These are phyloP conservation scores for Cercospora sojina DNA, from an alignment of 2,329 filamentous ascomycete genomes.

Conservation along the genomic window DNA sequence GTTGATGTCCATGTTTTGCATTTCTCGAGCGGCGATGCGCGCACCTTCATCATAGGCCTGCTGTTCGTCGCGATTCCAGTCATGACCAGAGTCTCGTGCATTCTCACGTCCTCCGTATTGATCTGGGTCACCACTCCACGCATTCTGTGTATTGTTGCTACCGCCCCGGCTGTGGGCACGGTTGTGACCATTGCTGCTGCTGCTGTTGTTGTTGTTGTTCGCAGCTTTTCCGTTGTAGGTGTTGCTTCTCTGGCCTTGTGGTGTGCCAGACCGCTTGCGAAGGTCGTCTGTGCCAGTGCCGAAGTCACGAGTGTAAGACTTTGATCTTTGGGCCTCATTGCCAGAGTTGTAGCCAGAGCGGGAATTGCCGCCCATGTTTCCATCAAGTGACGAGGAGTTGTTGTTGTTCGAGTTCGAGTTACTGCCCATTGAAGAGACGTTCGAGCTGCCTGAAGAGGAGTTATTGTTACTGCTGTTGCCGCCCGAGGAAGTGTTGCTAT, in stretches of 20 bases:
- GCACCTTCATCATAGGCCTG: constrained; percentile 17
- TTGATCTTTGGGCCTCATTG: constrained; percentile 12
- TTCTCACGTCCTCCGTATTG: constrained; percentile 1
- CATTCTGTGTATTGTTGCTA: constrained; percentile 11
- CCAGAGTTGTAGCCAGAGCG: constrained; percentile 11
- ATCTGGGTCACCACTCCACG: constrained; percentile 4
- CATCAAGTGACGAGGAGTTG: background rate
- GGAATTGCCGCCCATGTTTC: background rate
- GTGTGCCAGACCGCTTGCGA: constrained; percentile 7
- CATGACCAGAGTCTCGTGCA: constrained; percentile 13
- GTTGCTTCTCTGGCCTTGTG: constrained; percentile 4
- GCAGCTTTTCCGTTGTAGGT: constrained; percentile 9
- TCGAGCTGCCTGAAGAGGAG: background rate
- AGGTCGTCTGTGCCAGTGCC: constrained; percentile 17
- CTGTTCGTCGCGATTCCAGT: constrained; percentile 16
- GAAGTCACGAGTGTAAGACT: constrained; percentile 16
- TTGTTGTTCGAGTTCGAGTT: constrained; percentile 2
- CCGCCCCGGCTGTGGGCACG: constrained; percentile 9
- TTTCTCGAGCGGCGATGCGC: constrained; percentile 15
- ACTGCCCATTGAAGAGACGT: constrained; percentile 2
- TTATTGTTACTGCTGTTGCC: constrained; percentile 8
- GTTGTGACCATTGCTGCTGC: background rate
- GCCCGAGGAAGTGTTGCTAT: constrained; percentile 1
- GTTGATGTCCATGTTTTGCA: constrained; percentile 11
- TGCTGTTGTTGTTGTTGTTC: constrained; percentile 9